A percentile compares a stretch with the other conserved stretches of the same genome.
Conservation (phyloP, 2,329 filamentous ascomycete species). For the Fusarium abutilonis region DNA sequence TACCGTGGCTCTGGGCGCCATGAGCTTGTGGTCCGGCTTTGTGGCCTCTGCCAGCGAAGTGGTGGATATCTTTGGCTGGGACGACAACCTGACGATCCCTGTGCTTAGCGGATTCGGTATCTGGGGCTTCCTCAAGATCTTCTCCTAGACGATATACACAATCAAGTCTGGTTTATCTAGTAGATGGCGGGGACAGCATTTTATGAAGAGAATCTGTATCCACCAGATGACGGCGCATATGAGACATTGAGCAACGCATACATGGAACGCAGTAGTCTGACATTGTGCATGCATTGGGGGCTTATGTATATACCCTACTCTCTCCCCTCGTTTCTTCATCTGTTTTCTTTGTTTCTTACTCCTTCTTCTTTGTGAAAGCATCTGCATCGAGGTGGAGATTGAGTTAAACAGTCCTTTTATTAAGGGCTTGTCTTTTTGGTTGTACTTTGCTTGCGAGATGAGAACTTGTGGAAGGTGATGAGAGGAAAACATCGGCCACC, state of each 20-base stretch:
- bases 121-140: slow-evolving; percentile 90
- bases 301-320: slow-evolving; percentile 19
- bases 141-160: slow-evolving; percentile 62
- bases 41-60: slow-evolving; percentile 90
- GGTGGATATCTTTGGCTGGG: slow-evolving; percentile 90
- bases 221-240: slow-evolving; percentile 14
- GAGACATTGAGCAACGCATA: slow-evolving; percentile 25
- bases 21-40: slow-evolving; percentile 89
- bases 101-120: slow-evolving; percentile 88
- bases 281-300: slow-evolving; percentile 29
- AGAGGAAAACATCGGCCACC: slow-evolving; percentile 4
- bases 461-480: slow-evolving; percentile 9
- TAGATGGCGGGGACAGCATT: background rate
- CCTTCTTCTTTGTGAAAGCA: slow-evolving; percentile 25
- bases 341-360: slow-evolving; percentile 26
- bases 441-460: slow-evolving; percentile 41
- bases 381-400: slow-evolving; percentile 16
- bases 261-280: slow-evolving; percentile 21
- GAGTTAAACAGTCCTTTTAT: slow-evolving; percentile 8
- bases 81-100: slow-evolving; percentile 97
- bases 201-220: slow-evolving; percentile 7
- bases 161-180: slow-evolving; percentile 1
- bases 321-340: slow-evolving; percentile 12
- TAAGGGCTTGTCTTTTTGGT: slow-evolving; percentile 25
- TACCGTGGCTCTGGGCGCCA: slow-evolving; percentile 75